Conservation (phyloP, 2,329 filamentous ascomycete species). For the Magnaporthales sp. region DNA sequence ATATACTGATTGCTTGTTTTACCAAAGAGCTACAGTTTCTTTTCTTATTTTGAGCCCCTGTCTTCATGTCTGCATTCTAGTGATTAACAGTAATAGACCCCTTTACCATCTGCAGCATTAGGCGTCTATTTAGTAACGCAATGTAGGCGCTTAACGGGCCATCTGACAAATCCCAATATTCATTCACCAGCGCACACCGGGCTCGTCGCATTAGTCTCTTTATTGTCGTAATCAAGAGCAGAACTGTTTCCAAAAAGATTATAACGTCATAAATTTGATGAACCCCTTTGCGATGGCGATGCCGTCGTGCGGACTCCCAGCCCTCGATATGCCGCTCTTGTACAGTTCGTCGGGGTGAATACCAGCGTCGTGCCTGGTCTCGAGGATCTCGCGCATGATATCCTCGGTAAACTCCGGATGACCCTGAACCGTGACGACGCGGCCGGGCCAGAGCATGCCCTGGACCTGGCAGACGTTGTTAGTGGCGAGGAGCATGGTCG, state of each 20-base stretch:
- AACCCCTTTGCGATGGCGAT: slow-evolving; percentile 67
- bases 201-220: background rate
- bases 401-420: slow-evolving; percentile 74
- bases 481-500: slow-evolving; percentile 41
- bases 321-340: slow-evolving; percentile 58
- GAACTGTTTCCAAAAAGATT: background rate
- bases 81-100: background rate
- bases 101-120: background rate
- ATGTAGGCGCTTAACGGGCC: no score
- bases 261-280: slow-evolving; percentile 64
- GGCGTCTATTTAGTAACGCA: no score
- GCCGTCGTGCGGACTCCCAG: slow-evolving; percentile 66
- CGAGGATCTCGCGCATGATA: slow-evolving; percentile 62
- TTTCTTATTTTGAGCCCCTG: background rate
- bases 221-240: background rate
- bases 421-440: slow-evolving; percentile 70
- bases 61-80: background rate
- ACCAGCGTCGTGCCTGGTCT: slow-evolving; percentile 53
- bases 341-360: slow-evolving; percentile 64
- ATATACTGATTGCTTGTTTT: background rate
- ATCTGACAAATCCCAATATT: background rate
- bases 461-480: slow-evolving; percentile 66
- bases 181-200: background rate
- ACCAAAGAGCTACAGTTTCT: background rate
- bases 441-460: slow-evolving; percentile 62